Percentiles rank a stretch among this genome's conserved stretches.
Evolutionary conservation across 106 monocot genomes (phyloP).

Genomic region (Alisma plantagoaquatica): DNA sequence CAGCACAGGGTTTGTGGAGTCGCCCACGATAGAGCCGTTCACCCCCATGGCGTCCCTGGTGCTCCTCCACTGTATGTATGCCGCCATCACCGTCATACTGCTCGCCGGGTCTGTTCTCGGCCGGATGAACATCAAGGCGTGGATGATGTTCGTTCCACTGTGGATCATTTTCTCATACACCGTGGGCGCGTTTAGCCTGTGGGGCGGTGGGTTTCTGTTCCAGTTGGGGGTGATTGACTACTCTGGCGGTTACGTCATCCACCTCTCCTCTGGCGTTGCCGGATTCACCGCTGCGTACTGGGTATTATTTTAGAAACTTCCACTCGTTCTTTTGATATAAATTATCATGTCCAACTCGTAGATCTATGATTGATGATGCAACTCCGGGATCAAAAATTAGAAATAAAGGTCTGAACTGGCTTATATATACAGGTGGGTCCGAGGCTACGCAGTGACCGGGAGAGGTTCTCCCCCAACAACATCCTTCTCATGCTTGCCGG

Average conservation of each 20-base stretch:
- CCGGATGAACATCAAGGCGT: conserved; percentile 22
- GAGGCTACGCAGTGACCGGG: conserved; percentile 8
- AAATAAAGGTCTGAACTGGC: background rate
- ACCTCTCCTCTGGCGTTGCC: conserved; percentile 17
- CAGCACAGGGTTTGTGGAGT: background rate
- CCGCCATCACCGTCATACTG: conserved; percentile 17
- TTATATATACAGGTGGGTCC: background rate
- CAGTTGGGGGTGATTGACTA: conserved; percentile 23
- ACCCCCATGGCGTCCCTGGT: conserved; percentile 15
- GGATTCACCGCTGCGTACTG: conserved; percentile 19
- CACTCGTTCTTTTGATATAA: background rate
- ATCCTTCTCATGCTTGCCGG: conserved; percentile 23
- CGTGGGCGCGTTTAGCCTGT: conserved; percentile 17
- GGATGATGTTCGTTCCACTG: conserved; percentile 21
- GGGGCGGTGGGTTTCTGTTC: conserved; percentile 23
- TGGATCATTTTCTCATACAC: conserved; percentile 22
- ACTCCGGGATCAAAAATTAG: too few species aligned
- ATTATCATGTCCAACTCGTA: background rate
- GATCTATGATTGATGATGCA: background rate
- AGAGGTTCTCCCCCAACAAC: conserved; percentile 24
- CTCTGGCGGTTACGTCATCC: conserved; percentile 25
- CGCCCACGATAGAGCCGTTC: conserved; percentile 12
- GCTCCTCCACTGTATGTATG: conserved; percentile 12
- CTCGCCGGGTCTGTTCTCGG: conserved; percentile 19
- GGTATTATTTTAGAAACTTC: conserved; percentile 2